Evolutionary conservation across 805 yeast genomes (phyloP).

Genomic region (Kazachstania africana): DNA sequence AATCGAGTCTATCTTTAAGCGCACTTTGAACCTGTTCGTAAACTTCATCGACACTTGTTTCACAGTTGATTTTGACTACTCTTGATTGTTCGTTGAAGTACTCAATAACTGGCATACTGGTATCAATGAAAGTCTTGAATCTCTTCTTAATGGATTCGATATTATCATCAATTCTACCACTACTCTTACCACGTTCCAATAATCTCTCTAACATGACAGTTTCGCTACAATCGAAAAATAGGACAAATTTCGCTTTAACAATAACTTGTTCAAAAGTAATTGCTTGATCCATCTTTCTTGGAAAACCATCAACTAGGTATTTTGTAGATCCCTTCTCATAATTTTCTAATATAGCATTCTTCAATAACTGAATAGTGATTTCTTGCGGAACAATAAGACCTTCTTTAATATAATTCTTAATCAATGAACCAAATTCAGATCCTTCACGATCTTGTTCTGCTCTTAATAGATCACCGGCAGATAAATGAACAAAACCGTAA

Average conservation of each 20-base stretch:
- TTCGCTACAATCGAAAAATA: constrained; percentile 77
- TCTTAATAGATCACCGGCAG: constrained; percentile 93
- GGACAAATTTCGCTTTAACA: constrained; percentile 58
- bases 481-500: constrained; percentile 72
- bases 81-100: constrained; percentile 60
- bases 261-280: constrained; percentile 73
- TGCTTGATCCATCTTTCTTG: constrained; percentile 98
- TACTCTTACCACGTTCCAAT: constrained; percentile 83
- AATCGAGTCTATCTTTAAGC: constrained; percentile 32
- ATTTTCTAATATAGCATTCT: constrained; percentile 60
- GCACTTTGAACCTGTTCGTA: constrained; percentile 57
- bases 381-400: constrained; percentile 91
- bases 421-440: constrained; percentile 75
- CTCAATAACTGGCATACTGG: constrained; percentile 90
- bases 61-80: constrained; percentile 71
- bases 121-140: constrained; percentile 73
- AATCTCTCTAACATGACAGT: constrained; percentile 73
- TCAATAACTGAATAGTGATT: constrained; percentile 72
- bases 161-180: constrained; percentile 91
- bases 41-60: constrained; percentile 70
- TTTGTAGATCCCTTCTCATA: constrained; percentile 37
- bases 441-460: constrained; percentile 82
- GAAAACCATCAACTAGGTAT: constrained; percentile 91
- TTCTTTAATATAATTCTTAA: constrained; percentile 71
- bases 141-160: constrained; percentile 83